Conservation (phyloP, 2,329 filamentous ascomycete species). For the Colletotrichum siamense region DNA sequence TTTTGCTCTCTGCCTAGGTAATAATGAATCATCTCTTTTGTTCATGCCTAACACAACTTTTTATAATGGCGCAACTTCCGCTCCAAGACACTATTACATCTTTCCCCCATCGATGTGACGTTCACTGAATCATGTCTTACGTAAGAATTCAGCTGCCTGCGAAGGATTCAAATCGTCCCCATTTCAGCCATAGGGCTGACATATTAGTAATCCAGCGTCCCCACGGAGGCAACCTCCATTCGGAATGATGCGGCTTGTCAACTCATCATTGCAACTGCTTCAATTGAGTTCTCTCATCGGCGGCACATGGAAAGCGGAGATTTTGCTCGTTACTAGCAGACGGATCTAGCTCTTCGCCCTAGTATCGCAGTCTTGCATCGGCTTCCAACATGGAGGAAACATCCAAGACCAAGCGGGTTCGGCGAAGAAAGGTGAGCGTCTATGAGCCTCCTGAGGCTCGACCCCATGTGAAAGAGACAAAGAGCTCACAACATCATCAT, state of each 20-base stretch:
- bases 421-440: constrained; percentile 3
- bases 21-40: too few relatives aligned
- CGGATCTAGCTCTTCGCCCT: accelerated
- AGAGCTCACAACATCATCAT: not conserved
- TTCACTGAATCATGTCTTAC: not conserved
- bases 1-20: too few relatives aligned
- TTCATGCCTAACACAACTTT: not conserved
- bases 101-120: accelerated
- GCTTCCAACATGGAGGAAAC: not conserved
- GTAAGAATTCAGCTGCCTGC: not conserved
- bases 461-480: too few relatives aligned
- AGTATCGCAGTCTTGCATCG: not conserved
- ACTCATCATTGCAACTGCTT: not conserved
- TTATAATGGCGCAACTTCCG: accelerated
- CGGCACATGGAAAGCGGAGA: not conserved
- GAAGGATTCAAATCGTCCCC: accelerated
- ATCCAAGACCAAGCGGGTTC: not conserved
- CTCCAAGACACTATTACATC: not conserved
- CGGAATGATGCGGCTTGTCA: not conserved
- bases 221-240: not conserved
- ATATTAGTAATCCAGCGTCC: not conserved
- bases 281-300: not conserved
- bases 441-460: not conserved
- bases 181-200: not conserved
- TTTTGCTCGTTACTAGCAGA: not conserved